Evolutionary conservation across 2,329 filamentous ascomycete species (phyloP).

Genomic region (Paecilomyces sp.): DNA sequence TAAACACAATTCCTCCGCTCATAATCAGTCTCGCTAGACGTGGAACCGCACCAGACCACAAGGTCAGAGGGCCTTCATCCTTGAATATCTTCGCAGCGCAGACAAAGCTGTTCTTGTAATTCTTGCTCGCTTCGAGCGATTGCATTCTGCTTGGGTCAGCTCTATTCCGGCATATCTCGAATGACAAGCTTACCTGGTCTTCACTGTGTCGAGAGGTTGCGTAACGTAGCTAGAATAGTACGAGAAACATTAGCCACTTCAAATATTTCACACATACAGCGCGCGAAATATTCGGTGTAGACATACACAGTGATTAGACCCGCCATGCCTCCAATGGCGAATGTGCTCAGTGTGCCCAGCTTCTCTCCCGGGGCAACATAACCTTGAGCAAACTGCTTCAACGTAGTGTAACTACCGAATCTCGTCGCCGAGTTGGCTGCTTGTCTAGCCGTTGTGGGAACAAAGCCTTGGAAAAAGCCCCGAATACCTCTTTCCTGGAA

Average conservation of each 20-base stretch:
- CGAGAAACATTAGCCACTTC: not conserved
- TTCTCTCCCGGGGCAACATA: conserved; percentile 95
- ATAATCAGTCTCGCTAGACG: conserved; percentile 76
- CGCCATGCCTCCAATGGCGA: conserved; percentile 81
- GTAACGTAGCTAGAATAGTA: conserved; percentile 40
- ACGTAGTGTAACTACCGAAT: conserved; percentile 82
- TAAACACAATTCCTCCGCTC: conserved; percentile 95
- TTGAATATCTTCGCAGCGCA: conserved; percentile 79
- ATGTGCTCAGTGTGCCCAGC: conserved; percentile 78
- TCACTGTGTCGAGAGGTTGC: conserved; percentile 81
- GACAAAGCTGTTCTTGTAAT: conserved; percentile 81
- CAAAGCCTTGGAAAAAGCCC: conserved; percentile 95
- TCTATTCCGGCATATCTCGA: conserved; percentile 8
- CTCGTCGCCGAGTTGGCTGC: conserved; percentile 89
- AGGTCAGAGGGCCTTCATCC: conserved; percentile 80
- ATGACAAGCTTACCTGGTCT: conserved; percentile 56
- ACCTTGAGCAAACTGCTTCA: conserved; percentile 84
- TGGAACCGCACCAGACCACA: conserved; percentile 91
- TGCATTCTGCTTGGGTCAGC: conserved; percentile 62
- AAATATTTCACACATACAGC: not conserved
- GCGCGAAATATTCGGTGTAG: not conserved
- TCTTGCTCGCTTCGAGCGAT: conserved; percentile 72
- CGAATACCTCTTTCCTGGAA: conserved; percentile 77
- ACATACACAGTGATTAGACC: conserved; percentile 85
- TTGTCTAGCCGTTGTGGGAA: conserved; percentile 89